A percentile compares a stretch with the other conserved stretches of the same genome.
phyloP scores from a whole-genome alignment of 2,329 filamentous ascomycete species.

The Stagonosporopsis chrysanthemi region DNA sequence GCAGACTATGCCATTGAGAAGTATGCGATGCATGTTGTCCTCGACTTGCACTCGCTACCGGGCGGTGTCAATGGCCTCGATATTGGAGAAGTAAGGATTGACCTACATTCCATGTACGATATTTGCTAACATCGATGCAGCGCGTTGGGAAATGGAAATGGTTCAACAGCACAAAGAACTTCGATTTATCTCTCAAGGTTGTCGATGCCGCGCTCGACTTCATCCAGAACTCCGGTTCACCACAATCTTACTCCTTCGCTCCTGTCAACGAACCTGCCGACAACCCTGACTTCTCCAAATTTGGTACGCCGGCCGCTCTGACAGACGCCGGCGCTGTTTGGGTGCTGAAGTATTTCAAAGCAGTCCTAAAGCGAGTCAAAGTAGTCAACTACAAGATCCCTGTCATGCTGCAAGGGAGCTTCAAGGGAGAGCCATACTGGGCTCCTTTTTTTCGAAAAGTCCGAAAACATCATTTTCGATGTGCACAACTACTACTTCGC shows the following conservation, averaged over 20 bases:
- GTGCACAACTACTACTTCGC: slow-evolving; percentile 39
- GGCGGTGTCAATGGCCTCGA: slow-evolving; percentile 43
- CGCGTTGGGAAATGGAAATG: slow-evolving; percentile 40
- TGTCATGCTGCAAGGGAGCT: slow-evolving; percentile 28
- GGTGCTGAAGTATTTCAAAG: slow-evolving; percentile 45
- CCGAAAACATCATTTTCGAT: slow-evolving; percentile 33
- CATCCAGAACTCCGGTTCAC: slow-evolving; percentile 38
- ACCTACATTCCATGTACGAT: neutral
- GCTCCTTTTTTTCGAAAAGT: slow-evolving; percentile 13
- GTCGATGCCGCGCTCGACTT: slow-evolving; percentile 45
- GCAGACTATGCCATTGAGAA: slow-evolving; percentile 48
- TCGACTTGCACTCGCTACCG: slow-evolving; percentile 46
- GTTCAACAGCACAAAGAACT: slow-evolving; percentile 48
- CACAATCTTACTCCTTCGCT: slow-evolving; percentile 45
- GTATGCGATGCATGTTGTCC: slow-evolving; percentile 48
- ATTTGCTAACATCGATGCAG: neutral
- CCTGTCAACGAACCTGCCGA: slow-evolving; percentile 52
- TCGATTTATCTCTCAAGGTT: slow-evolving; percentile 44
- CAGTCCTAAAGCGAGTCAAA: slow-evolving; percentile 22
- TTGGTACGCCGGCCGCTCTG: slow-evolving; percentile 43
- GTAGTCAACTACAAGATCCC: slow-evolving; percentile 27
- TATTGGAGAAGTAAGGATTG: slow-evolving; percentile 18
- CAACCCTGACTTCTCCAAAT: slow-evolving; percentile 39
- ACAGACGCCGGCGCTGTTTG: slow-evolving; percentile 39
- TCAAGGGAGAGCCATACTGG: slow-evolving; percentile 32